These are phyloP conservation scores for Thelonectria olida DNA, from an alignment of 2,329 filamentous ascomycete genomes.

Conservation along the genomic window DNA sequence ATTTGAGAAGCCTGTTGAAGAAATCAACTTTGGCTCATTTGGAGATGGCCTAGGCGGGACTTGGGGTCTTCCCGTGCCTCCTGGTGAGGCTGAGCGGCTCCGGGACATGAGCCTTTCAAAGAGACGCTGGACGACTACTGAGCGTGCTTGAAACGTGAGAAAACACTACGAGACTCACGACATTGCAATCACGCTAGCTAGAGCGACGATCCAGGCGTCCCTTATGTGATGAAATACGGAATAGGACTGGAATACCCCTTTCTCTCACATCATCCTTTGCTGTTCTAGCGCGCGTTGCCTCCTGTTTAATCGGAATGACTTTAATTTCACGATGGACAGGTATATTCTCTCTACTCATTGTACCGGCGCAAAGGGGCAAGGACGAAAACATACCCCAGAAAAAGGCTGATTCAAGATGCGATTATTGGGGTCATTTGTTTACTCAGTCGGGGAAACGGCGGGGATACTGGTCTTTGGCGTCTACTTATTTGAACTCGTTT, in stretches of 20 bases:
- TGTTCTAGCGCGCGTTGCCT: slow-evolving; percentile 37
- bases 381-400: slow-evolving; percentile 24
- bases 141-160: slow-evolving; percentile 44
- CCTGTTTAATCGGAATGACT: slow-evolving; percentile 22
- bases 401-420: slow-evolving; percentile 16
- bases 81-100: slow-evolving; percentile 55
- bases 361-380: slow-evolving; percentile 37
- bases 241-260: slow-evolving; percentile 16
- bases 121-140: slow-evolving; percentile 65
- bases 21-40: slow-evolving; percentile 46
- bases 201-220: slow-evolving; percentile 21
- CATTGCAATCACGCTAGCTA: slow-evolving; percentile 7
- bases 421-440: slow-evolving; percentile 1
- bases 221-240: slow-evolving; percentile 5
- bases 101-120: slow-evolving; percentile 59
- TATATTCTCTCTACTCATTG: slow-evolving; percentile 36
- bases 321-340: slow-evolving; percentile 29
- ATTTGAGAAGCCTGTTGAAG: slow-evolving; percentile 43
- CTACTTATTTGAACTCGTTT: background rate
- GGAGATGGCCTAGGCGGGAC: slow-evolving; percentile 53
- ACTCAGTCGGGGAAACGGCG: background rate
- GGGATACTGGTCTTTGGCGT: background rate
- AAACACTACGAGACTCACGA: slow-evolving; percentile 2
- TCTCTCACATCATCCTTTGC: slow-evolving; percentile 21
- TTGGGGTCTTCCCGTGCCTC: slow-evolving; percentile 55